phyloP scores from a whole-genome alignment of 495 filamentous ascomycete genomes.

The Trichocladium antarcticum region DNA sequence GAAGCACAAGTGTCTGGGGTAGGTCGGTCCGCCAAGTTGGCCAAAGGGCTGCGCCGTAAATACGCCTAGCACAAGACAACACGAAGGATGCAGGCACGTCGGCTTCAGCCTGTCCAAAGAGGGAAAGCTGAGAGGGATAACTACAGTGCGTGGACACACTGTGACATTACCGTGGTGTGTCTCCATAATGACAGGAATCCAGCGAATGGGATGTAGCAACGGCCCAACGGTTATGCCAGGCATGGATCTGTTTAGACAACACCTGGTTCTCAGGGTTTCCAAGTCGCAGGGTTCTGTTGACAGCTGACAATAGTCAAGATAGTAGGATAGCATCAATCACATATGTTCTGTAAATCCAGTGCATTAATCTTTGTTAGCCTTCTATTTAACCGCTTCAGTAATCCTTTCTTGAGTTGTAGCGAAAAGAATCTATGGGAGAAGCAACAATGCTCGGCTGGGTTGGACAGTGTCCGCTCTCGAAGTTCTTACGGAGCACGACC shows the following conservation, averaged over 20 bases:
- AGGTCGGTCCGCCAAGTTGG: not conserved
- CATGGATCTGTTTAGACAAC: too few species aligned
- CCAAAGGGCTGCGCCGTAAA: constrained; percentile 2
- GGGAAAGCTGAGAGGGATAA: constrained; percentile 9
- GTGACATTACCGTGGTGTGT: not conserved
- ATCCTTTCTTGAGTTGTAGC: too few species aligned
- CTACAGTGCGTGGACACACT: not conserved
- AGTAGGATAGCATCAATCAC: too few species aligned
- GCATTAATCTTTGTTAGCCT: too few species aligned
- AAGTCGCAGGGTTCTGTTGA: too few species aligned
- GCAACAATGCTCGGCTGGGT: too few species aligned
- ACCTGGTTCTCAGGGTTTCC: too few species aligned
- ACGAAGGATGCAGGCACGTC: not conserved
- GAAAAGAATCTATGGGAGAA: too few species aligned
- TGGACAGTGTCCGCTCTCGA: not conserved
- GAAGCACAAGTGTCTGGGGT: not conserved
- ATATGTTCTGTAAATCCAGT: too few species aligned
- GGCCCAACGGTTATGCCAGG: too few species aligned
- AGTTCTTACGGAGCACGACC: not conserved
- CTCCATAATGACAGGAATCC: not conserved
- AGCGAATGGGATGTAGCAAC: not conserved
- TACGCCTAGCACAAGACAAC: not conserved
- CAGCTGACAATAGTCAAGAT: too few species aligned
- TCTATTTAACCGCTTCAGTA: too few species aligned
- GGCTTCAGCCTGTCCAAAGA: constrained; percentile 7